phyloP scores from a whole-genome alignment of 176 grass and related monocot species.

The Bromus sterilis region DNA sequence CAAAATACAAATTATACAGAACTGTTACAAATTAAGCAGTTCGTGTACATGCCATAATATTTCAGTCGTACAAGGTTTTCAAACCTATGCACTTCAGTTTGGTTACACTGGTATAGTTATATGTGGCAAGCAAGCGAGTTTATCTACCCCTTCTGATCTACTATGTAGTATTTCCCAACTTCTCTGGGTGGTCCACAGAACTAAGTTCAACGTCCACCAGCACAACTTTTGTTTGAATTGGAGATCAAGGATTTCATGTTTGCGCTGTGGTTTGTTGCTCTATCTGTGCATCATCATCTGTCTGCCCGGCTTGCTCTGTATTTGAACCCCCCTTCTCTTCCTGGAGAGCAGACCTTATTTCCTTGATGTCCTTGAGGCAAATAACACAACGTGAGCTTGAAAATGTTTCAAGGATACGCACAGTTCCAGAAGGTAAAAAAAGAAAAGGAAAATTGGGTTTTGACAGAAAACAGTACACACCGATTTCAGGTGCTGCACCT shows the following conservation, averaged over 20 bases:
- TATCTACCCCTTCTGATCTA: neutral
- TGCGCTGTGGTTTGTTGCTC: neutral
- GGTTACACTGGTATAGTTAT: neutral
- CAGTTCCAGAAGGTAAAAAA: neutral
- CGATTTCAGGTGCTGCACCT: constrained; percentile 56
- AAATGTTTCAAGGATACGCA: neutral
- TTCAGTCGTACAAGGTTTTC: neutral
- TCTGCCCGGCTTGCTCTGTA: neutral
- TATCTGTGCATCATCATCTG: neutral
- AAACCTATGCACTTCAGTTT: neutral
- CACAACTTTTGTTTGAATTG: neutral
- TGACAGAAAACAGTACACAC: neutral
- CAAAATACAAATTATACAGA: neutral
- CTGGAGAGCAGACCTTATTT: constrained; percentile 34
- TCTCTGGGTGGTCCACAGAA: neutral
- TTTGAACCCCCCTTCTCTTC: constrained; percentile 27
- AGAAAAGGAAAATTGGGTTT: too few species aligned
- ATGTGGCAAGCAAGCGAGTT: neutral
- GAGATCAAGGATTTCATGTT: neutral
- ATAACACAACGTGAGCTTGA: neutral
- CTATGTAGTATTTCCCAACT: neutral
- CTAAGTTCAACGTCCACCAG: neutral
- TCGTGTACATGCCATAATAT: neutral
- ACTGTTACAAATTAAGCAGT: neutral
- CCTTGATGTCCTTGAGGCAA: constrained; percentile 55